These are phyloP conservation scores for Metschnikowia dekortorum DNA, from an alignment of 805 yeast species.

Conservation along the genomic window DNA sequence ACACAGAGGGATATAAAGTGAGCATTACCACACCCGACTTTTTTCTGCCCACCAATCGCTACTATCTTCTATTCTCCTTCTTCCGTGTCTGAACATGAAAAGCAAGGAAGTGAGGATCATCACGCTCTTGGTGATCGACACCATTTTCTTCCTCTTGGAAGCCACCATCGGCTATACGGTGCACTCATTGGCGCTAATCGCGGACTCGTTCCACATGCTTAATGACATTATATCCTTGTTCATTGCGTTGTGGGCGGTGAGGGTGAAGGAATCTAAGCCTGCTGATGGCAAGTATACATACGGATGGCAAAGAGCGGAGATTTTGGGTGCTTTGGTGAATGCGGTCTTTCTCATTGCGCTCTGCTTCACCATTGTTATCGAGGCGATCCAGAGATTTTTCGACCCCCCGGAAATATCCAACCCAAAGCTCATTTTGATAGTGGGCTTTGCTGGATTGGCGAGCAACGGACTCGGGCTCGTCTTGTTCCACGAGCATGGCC, in stretches of 20 bases:
- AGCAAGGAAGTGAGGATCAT: constrained; percentile 70
- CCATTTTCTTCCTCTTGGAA: constrained; percentile 80
- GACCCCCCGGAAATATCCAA: constrained; percentile 74
- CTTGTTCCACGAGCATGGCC: constrained; percentile 75
- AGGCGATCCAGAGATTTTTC: constrained; percentile 85
- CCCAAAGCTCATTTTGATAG: constrained; percentile 77
- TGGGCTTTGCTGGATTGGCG: constrained; percentile 76
- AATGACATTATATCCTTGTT: constrained; percentile 87
- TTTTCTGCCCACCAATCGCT: neutral
- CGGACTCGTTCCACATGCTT: constrained; percentile 96
- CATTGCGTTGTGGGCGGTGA: constrained; percentile 95
- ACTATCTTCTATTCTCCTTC: neutral
- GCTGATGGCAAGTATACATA: constrained; percentile 90
- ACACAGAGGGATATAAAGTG: neutral
- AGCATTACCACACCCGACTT: neutral
- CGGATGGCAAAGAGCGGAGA: constrained; percentile 98
- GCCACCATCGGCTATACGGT: constrained; percentile 84
- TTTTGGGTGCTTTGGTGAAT: constrained; percentile 88
- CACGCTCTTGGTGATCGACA: constrained; percentile 68
- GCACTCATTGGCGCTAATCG: constrained; percentile 89
- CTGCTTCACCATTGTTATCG: constrained; percentile 87
- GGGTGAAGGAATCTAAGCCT: constrained; percentile 72
- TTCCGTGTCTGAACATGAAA: constrained; percentile 20
- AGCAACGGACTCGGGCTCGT: constrained; percentile 82
- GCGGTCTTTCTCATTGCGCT: constrained; percentile 90